Base-by-base conservation (phyloP, 495 filamentous ascomycete species). In the Haplographium delicatum region DNA sequence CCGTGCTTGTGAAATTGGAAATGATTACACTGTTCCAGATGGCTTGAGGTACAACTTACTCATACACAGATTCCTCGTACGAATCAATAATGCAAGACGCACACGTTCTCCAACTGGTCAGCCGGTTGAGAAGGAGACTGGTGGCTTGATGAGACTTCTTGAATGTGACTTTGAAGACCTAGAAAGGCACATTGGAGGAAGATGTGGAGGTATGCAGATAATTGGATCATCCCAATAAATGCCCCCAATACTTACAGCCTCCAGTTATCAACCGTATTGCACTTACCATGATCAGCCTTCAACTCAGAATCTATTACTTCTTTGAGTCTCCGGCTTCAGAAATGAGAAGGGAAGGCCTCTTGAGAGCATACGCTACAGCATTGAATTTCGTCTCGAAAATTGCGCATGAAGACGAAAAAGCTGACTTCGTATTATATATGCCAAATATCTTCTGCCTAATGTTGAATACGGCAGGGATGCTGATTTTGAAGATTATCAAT, bases 231-330 rank as follows among this genome's bases (percentile, higher is more conserved):
- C n/a, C n/a, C n/a, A n/a, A n/a, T n/a, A n/a, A n/a, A n/a, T n/a
- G n/a, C n/a, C n/a, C n/a, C n/a, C n/a, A n/a, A n/a, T n/a, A n/a
- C n/a, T n/a, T n/a, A n/a, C n/a, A n/a, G n/a, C n/a, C n/a, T n/a
- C n/a, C n/a, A n/a, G n/a, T n/a, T n/a, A n/a, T n/a, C n/a, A n/a
- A n/a, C n/a, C n/a, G n/a, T n/a, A n/a, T n/a, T n/a, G n/a, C n/a
- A n/a, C n/a, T n/a, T n/a, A n/a, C n/a, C n/a, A n/a, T n/a, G n/a
- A n/a, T n/a, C n/a, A n/a, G 19, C 26, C 15, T 49, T 8, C 33
- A 49, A 23, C 23, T 49, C 6, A 16, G 46, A 23, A 49, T 34
- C 16, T 49, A 38, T 23, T 49, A 49, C 24, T 49, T 49, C 23
- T 49, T 49, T 10, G 24, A 38, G 7, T 38, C 46, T 10, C 23